Base-by-base conservation (phyloP, 73 alveolate species). In the Durusdinium trenchii region DNA sequence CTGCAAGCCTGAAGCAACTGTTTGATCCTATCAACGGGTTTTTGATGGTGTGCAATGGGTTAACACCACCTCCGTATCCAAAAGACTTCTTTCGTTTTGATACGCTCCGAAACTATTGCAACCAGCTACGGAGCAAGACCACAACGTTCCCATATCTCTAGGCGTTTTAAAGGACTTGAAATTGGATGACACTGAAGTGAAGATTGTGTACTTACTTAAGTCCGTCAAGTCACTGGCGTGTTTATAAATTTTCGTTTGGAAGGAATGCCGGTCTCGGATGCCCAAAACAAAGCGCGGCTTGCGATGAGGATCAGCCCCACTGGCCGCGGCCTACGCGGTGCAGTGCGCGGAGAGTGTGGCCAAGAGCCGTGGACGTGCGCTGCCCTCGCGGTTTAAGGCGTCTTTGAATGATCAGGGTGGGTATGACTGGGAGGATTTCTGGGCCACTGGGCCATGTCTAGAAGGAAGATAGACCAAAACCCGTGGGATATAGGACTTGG, bases 371-470 rank as follows among this genome's bases (percentile, higher is more conserved):
- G 62, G 62, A 6, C 35, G 62, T 12, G 45, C 64, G 64, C 50
- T 79, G 89, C 89, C 89, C 14, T 79, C 89, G 40, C 89, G 89
- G 26, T 79, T 79, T 62, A 79, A 79, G 89, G 89, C 64, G 6
- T n/a, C n/a, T n/a, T n/a, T n/a, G n/a, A n/a, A n/a, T n/a, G n/a
- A n/a, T n/a, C n/a, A n/a, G n/a, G n/a, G n/a, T n/a, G n/a, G n/a
- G n/a, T n/a, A n/a, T n/a, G n/a, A n/a, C n/a, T n/a, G n/a, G n/a
- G n/a, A n/a, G n/a, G n/a, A n/a, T n/a, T n/a, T n/a, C n/a, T n/a
- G n/a, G n/a, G n/a, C n/a, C n/a, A n/a, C n/a, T n/a, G n/a, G n/a
- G n/a, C n/a, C n/a, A n/a, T n/a, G n/a, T n/a, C n/a, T n/a, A n/a
- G n/a, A n/a, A n/a, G n/a, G n/a, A n/a, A n/a, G n/a, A n/a, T n/a